Conservation (phyloP, 2,329 filamentous ascomycete genomes). For the Diaporthe sp. region DNA sequence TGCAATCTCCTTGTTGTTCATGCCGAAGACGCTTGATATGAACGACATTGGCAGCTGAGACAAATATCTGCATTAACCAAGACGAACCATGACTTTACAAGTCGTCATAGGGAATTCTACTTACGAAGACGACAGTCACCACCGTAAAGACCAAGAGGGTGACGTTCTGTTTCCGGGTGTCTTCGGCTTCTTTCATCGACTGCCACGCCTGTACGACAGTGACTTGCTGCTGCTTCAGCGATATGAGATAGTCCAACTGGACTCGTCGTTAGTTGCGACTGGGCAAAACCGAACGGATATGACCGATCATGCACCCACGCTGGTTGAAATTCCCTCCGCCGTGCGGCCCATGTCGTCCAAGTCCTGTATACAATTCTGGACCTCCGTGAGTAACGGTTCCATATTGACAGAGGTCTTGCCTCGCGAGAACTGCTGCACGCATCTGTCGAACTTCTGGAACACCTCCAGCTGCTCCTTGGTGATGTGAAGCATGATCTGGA, state of each 20-base stretch:
- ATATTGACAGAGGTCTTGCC: slow-evolving; percentile 39
- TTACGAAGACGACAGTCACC: slow-evolving; percentile 60
- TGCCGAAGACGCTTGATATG: slow-evolving; percentile 54
- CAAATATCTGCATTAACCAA: neutral
- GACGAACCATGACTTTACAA: too few relatives aligned
- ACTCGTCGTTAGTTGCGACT: neutral
- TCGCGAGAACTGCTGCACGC: slow-evolving; percentile 39
- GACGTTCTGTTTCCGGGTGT: slow-evolving; percentile 56
- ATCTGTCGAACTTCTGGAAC: slow-evolving; percentile 45
- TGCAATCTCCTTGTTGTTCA: slow-evolving; percentile 50
- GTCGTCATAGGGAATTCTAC: slow-evolving; percentile 23
- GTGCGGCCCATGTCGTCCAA: slow-evolving; percentile 49
- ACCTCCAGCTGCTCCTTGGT: slow-evolving; percentile 51
- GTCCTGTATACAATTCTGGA: slow-evolving; percentile 49
- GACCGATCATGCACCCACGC: slow-evolving; percentile 43
- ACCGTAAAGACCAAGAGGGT: slow-evolving; percentile 61
- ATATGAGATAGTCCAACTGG: slow-evolving; percentile 54
- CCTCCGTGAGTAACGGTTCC: slow-evolving; percentile 31
- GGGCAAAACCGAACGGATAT: rapidly evolving
- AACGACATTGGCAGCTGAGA: slow-evolving; percentile 53
- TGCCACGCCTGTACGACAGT: slow-evolving; percentile 58
- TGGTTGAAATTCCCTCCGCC: slow-evolving; percentile 49
- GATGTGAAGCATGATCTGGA: slow-evolving; percentile 60
- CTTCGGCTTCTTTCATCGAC: slow-evolving; percentile 53
- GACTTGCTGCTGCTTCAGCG: slow-evolving; percentile 60